A percentile compares a stretch with the other conserved stretches of the same genome.
These are phyloP conservation scores for Ogataea pini DNA, from an alignment of 805 yeast species.

Conservation along the genomic window DNA sequence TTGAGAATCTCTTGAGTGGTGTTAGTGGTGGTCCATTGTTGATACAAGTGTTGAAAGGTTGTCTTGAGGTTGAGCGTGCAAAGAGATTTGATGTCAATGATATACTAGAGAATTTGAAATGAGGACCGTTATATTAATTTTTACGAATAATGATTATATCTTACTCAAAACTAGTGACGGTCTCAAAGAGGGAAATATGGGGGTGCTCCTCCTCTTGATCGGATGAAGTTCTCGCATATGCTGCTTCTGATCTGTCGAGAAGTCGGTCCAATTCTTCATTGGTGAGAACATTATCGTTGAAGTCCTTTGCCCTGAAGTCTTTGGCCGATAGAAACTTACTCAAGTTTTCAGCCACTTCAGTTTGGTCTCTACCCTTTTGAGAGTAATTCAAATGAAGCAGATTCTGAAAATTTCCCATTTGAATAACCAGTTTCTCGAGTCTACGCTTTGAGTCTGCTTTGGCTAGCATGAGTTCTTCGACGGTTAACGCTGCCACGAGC, in stretches of 20 bases:
- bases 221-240: slow-evolving; percentile 33
- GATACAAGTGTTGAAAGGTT: slow-evolving; percentile 46
- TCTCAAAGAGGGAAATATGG: slow-evolving; percentile 40
- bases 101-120: slow-evolving; percentile 25
- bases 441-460: slow-evolving; percentile 79
- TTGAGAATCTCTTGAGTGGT: slow-evolving; percentile 34
- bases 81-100: slow-evolving; percentile 51
- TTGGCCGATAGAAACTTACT: slow-evolving; percentile 41
- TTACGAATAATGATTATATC: not conserved
- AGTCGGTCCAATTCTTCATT: slow-evolving; percentile 50
- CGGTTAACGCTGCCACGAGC: slow-evolving; percentile 71
- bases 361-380: slow-evolving; percentile 15
- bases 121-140: slow-evolving; percentile 1
- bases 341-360: slow-evolving; percentile 36
- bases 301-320: slow-evolving; percentile 27
- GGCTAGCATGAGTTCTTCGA: slow-evolving; percentile 79
- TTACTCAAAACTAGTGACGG: slow-evolving; percentile 34
- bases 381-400: slow-evolving; percentile 21
- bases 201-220: slow-evolving; percentile 6
- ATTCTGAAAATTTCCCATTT: slow-evolving; percentile 58
- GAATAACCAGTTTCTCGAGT: slow-evolving; percentile 74
- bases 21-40: slow-evolving; percentile 1
- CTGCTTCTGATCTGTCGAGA: slow-evolving; percentile 46
- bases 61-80: slow-evolving; percentile 53
- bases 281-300: slow-evolving; percentile 34